Conservation (phyloP, 371 early-diverging fungal genomes). For the Phascolomyces articulosus region DNA sequence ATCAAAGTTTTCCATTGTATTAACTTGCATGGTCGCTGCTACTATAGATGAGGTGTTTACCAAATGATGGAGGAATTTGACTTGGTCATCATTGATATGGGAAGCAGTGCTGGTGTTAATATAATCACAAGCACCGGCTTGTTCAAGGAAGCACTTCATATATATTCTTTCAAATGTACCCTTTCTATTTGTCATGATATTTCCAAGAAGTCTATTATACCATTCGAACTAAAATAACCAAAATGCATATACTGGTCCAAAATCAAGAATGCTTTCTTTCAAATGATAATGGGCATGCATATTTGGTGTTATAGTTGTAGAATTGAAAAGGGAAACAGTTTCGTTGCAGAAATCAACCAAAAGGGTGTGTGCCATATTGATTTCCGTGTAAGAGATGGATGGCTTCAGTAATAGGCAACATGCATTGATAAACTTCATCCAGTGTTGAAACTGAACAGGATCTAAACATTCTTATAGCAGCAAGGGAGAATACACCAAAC, state of each 20-base stretch:
- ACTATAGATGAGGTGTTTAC: too few species aligned
- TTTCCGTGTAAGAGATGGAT: background rate
- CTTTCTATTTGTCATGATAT: background rate
- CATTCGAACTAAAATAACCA: slow-evolving; percentile 12
- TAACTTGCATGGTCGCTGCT: too few species aligned
- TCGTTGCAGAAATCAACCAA: background rate
- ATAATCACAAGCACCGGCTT: too few species aligned
- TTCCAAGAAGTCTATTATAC: slow-evolving; percentile 7
- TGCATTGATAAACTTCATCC: slow-evolving; percentile 11
- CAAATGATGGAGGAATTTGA: too few species aligned
- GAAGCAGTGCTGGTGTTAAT: too few species aligned
- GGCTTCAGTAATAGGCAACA: slow-evolving; percentile 3
- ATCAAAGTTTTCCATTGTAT: too few species aligned
- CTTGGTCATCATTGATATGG: too few species aligned
- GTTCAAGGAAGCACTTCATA: background rate
- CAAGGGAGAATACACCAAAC: slow-evolving; percentile 1
- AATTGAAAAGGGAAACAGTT: background rate
- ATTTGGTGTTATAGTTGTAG: background rate
- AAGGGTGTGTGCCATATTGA: background rate
- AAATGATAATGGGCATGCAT: slow-evolving; percentile 1
- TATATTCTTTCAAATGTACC: background rate
- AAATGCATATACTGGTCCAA: slow-evolving; percentile 5
- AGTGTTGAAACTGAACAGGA: background rate
- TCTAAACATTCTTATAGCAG: background rate
- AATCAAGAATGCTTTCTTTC: background rate